Evolutionary conservation across 2,329 filamentous ascomycete genomes (phyloP).

Genomic region (Alternaria arborescens): DNA sequence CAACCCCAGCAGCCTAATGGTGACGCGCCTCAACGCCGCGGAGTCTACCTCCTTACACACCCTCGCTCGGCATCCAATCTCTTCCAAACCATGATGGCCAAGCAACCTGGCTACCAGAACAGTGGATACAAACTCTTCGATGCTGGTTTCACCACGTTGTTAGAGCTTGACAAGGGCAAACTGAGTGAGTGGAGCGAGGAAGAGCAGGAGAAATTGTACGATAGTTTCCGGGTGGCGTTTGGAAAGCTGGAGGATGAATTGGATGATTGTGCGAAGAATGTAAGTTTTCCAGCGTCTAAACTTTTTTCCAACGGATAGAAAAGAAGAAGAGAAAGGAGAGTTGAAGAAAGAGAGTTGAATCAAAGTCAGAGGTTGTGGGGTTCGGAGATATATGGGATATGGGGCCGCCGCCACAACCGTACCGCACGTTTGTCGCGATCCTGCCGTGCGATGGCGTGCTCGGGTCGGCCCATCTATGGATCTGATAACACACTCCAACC

Average conservation of each 20-base stretch:
- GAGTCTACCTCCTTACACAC: slow-evolving; percentile 29
- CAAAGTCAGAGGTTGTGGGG: neutral
- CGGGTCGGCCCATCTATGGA: neutral
- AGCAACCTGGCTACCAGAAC: slow-evolving; percentile 24
- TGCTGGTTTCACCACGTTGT: slow-evolving; percentile 10
- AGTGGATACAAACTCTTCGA: slow-evolving; percentile 27
- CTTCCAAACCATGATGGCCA: slow-evolving; percentile 33
- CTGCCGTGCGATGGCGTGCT: slow-evolving; percentile 17
- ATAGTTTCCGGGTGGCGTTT: slow-evolving; percentile 13
- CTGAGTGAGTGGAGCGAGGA: slow-evolving; percentile 19
- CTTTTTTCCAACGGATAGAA: too few relatives aligned
- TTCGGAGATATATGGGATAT: neutral
- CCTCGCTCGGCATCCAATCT: slow-evolving; percentile 30
- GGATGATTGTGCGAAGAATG: slow-evolving; percentile 22
- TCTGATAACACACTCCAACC: neutral
- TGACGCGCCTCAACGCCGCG: slow-evolving; percentile 5
- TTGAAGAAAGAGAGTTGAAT: neutral
- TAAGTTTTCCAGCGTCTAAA: slow-evolving; percentile 9
- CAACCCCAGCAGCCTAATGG: neutral
- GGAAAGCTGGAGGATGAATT: slow-evolving; percentile 24
- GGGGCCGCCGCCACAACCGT: slow-evolving; percentile 2
- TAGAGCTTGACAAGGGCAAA: slow-evolving; percentile 13
- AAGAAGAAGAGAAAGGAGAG: neutral
- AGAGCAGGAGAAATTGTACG: slow-evolving; percentile 14
- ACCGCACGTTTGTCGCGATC: slow-evolving; percentile 10